A percentile compares a stretch with the other conserved stretches of the same genome.
These are phyloP conservation scores for Fennellomyces sp. DNA, from an alignment of 371 early-diverging fungal genomes.

Conservation along the genomic window DNA sequence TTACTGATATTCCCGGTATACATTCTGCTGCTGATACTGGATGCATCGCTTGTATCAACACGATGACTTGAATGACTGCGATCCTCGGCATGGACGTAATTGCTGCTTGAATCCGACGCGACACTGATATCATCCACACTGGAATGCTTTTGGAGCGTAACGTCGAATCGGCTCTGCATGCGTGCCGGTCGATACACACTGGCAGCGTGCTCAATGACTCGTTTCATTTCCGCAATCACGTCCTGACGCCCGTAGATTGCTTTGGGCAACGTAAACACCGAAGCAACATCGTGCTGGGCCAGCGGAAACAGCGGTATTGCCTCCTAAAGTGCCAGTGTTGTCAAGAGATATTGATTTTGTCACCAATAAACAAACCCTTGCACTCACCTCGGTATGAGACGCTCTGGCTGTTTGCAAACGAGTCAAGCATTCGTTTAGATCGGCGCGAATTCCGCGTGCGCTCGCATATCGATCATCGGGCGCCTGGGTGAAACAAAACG, in stretches of 20 bases:
- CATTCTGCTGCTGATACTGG: slow-evolving; percentile 16
- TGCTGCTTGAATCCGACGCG: too few species aligned
- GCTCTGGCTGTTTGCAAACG: slow-evolving; percentile 22
- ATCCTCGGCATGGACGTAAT: too few species aligned
- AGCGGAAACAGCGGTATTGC: slow-evolving; percentile 28
- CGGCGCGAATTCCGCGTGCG: slow-evolving; percentile 57
- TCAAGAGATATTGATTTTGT: too few species aligned
- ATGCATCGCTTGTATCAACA: slow-evolving; percentile 35
- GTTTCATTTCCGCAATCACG: slow-evolving; percentile 34
- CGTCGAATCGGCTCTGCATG: too few species aligned
- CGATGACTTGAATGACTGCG: slow-evolving; percentile 33
- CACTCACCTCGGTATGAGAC: slow-evolving; percentile 3
- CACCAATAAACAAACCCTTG: neutral
- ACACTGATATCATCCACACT: too few species aligned
- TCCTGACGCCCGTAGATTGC: slow-evolving; percentile 39
- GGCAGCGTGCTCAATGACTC: slow-evolving; percentile 35
- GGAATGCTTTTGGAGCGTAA: too few species aligned
- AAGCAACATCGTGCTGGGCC: slow-evolving; percentile 44
- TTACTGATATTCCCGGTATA: too few species aligned
- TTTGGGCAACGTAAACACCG: too few species aligned
- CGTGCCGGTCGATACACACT: slow-evolving; percentile 24
- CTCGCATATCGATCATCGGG: slow-evolving; percentile 60
- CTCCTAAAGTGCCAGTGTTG: too few species aligned
- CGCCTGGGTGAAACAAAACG: slow-evolving; percentile 44
- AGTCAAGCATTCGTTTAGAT: slow-evolving; percentile 52